A percentile compares a stretch with the other conserved stretches of the same genome.
These are phyloP conservation scores for Phaeodactylum tricornutum DNA, from an alignment of 108 stramenopile species.

Conservation along the genomic window DNA sequence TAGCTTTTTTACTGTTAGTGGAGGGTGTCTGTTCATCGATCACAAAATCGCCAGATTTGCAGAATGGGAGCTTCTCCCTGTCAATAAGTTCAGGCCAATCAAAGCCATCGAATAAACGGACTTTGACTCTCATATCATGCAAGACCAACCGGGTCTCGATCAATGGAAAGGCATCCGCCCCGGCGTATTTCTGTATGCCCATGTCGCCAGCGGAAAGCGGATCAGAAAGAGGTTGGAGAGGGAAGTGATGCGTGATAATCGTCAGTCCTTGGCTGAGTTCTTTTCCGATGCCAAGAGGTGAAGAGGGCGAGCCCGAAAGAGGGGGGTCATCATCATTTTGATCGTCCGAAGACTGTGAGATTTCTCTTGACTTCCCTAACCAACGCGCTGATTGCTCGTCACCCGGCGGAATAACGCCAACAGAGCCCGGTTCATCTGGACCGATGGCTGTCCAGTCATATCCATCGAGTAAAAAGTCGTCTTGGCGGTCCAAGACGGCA, in stretches of 20 bases:
- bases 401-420: constrained; percentile 44
- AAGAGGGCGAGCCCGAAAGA: no score
- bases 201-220: constrained; percentile 47
- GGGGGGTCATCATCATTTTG: background rate
- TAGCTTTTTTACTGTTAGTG: background rate
- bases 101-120: constrained; percentile 72
- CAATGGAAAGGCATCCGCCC: constrained; percentile 18
- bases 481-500: background rate
- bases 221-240: constrained; percentile 37
- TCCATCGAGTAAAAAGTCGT: constrained; percentile 37
- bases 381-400: constrained; percentile 60
- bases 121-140: constrained; percentile 38
- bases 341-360: background rate
- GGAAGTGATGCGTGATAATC: constrained; percentile 65
- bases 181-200: constrained; percentile 38
- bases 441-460: constrained; percentile 75
- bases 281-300: no score
- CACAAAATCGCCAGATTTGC: constrained; percentile 13
- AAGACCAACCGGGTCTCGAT: constrained; percentile 46
- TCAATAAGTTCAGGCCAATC: constrained; percentile 71
- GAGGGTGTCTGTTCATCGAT: constrained; percentile 18
- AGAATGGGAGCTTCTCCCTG: constrained; percentile 6
- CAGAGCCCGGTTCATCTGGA: constrained; percentile 26
- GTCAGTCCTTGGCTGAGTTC: background rate
- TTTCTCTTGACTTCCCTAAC: constrained; percentile 11